Base-by-base conservation (phyloP, 1,139 yeast genomes). In the Magnusiomyces fungicola region DNA sequence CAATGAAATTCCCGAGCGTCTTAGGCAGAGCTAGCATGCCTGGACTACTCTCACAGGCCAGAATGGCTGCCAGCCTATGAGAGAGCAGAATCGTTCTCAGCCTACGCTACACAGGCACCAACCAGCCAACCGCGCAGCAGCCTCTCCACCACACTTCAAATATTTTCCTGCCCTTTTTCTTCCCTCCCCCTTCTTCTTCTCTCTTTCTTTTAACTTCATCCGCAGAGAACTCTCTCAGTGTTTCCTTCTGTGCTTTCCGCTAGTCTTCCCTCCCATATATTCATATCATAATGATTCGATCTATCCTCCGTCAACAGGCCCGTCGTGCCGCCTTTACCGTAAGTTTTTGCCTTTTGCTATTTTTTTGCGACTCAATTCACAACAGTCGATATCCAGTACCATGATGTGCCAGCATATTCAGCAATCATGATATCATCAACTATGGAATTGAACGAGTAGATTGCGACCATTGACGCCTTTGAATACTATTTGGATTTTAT, bases 301-400 rank as follows among this genome's bases (percentile, higher is more conserved):
- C 70, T 58, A 71, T 69, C 58, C 62, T 69, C 56, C 69, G 69
- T 53, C 70, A 66, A 57, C 61, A 69, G 55, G 57, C 69, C 55
- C 69, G 70, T 52, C 66, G 67, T 59, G 67, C 60, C 56, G 63
- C 62, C 52, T 54, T 59, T 52, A 61, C 60, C 52, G 53, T 58
- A 61, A 50, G 64, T 58, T 29, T 9, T 32, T 37, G n/a, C 32
- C 21, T 27, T 3, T n/a, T 14, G 22, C 25, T 29, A 32, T n/a
- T 32, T 32, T n/a, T 32, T 32, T 32, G 14, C 12, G 3, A 32
- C 3, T 32, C 34, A 32, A 32, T 32, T 32, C 34, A 32, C 16
- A n/a, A 32, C 16, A n/a, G 16, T 18, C 16, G 16, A 32, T 32
- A 3, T 10, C 16, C 9, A 32, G 16, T 5, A n/a, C 34, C n/a